Percentiles rank a stretch among this genome's conserved stretches.
phyloP scores from a whole-genome alignment of 2,329 filamentous ascomycete species.

The Zopfia rhizophila region DNA sequence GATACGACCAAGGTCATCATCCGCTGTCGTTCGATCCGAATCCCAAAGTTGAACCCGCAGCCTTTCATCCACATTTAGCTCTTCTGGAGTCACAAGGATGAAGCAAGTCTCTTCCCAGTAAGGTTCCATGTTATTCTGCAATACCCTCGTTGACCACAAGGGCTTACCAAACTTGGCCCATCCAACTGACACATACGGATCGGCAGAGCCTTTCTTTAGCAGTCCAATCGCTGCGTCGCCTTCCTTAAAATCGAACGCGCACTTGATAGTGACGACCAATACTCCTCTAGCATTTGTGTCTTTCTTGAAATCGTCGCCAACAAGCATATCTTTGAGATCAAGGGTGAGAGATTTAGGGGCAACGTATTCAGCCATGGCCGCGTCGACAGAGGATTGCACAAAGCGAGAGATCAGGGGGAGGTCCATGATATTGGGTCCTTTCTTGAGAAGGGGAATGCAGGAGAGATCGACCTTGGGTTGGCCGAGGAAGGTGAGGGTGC shows the following conservation, averaged over 20 bases:
- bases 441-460: conserved; percentile 75
- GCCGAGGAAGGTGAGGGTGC: conserved; percentile 78
- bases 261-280: conserved; percentile 72
- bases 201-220: conserved; percentile 69
- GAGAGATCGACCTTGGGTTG: conserved; percentile 78
- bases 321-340: conserved; percentile 79
- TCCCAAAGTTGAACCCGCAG: conserved; percentile 79
- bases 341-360: conserved; percentile 79
- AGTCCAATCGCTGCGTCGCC: conserved; percentile 72
- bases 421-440: conserved; percentile 78
- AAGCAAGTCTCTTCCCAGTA: conserved; percentile 76
- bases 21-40: conserved; percentile 75
- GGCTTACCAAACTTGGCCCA: conserved; percentile 83
- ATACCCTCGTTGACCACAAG: conserved; percentile 72
- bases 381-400: conserved; percentile 78
- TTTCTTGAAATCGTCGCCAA: conserved; percentile 82
- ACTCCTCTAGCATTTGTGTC: conserved; percentile 74
- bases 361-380: conserved; percentile 78
- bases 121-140: conserved; percentile 73
- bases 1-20: conserved; percentile 79
- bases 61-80: conserved; percentile 76
- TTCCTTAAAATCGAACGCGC: conserved; percentile 76
- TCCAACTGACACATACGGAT: conserved; percentile 76
- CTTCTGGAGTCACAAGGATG: conserved; percentile 75
- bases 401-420: conserved; percentile 79